Conservation (phyloP, 108 stramenopile species). For the Conticribra weissflogii region DNA sequence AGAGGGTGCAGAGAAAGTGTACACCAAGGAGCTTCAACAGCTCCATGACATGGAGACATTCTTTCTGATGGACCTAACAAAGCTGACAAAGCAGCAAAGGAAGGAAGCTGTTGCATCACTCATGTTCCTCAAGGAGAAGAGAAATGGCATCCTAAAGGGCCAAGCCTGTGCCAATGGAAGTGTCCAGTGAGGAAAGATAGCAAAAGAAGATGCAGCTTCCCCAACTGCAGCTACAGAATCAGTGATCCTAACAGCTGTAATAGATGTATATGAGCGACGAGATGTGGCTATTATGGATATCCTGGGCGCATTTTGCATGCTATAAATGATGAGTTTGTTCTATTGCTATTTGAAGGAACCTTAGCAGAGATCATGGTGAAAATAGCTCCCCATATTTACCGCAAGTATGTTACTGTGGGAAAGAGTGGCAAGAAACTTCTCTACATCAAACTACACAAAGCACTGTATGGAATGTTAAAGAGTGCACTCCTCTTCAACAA, state of each 20-base stretch:
- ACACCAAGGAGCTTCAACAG: constrained; percentile 5
- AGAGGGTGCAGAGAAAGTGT: neutral
- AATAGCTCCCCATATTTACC: constrained; percentile 3
- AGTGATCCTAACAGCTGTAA: constrained; percentile 3
- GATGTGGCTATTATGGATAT: constrained; percentile 52
- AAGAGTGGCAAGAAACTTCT: constrained; percentile 25
- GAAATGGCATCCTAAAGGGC: constrained; percentile 6
- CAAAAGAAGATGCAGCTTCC: constrained; percentile 4
- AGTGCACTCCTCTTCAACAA: constrained; percentile 10
- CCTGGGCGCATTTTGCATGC: constrained; percentile 57
- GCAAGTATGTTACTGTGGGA: neutral
- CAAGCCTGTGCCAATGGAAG: constrained; percentile 7
- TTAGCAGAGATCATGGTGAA: constrained; percentile 22
- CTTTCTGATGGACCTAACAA: neutral
- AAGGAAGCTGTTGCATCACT: neutral
- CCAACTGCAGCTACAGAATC: constrained; percentile 8
- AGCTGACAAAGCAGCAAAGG: neutral
- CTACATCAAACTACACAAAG: constrained; percentile 50
- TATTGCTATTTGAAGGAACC: neutral
- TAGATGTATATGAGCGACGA: constrained; percentile 7
- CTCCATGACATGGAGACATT: constrained; percentile 1
- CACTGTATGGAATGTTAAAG: constrained; percentile 31
- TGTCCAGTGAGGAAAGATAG: neutral
- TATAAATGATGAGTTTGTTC: constrained; percentile 31
- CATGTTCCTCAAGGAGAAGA: constrained; percentile 13